Conservation (phyloP, 768 basidiomycete species). For the Suillus subalutaceus region DNA sequence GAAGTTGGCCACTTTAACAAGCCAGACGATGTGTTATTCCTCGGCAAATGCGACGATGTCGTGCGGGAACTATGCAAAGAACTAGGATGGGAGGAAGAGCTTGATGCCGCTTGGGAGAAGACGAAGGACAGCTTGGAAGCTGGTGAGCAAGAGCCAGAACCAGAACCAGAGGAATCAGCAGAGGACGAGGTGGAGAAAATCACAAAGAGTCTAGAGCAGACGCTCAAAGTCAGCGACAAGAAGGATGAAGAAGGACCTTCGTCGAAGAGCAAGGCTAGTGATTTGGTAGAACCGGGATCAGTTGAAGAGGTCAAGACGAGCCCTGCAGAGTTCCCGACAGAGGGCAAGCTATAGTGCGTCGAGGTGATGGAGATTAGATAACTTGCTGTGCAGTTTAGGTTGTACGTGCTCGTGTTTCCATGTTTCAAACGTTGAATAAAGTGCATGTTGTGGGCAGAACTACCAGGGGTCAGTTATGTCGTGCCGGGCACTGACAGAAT, state of each 20-base stretch:
- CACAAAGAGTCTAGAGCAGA: slow-evolving; percentile 25
- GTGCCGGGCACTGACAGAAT: background rate
- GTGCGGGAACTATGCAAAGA: slow-evolving; percentile 62
- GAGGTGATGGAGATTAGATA: background rate
- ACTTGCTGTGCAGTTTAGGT: background rate
- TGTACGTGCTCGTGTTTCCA: background rate
- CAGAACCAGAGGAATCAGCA: slow-evolving; percentile 12
- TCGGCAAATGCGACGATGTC: slow-evolving; percentile 74
- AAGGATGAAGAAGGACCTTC: slow-evolving; percentile 5
- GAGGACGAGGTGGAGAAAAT: slow-evolving; percentile 31
- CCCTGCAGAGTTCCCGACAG: slow-evolving; percentile 5
- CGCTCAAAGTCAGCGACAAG: slow-evolving; percentile 15
- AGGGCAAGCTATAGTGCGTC: slow-evolving; percentile 14
- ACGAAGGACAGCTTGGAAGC: slow-evolving; percentile 41
- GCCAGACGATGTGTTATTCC: slow-evolving; percentile 60
- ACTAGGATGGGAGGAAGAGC: slow-evolving; percentile 76
- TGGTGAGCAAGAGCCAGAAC: slow-evolving; percentile 14
- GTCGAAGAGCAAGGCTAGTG: background rate
- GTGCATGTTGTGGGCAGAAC: background rate
- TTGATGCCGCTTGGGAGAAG: slow-evolving; percentile 55
- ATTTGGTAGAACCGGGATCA: background rate
- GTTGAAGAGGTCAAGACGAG: slow-evolving; percentile 2
- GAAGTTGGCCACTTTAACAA: slow-evolving; percentile 69
- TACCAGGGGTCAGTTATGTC: background rate
- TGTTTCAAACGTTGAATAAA: background rate